Base-by-base conservation (phyloP, 2,329 filamentous ascomycete species). In the Trichoderma sp. region DNA sequence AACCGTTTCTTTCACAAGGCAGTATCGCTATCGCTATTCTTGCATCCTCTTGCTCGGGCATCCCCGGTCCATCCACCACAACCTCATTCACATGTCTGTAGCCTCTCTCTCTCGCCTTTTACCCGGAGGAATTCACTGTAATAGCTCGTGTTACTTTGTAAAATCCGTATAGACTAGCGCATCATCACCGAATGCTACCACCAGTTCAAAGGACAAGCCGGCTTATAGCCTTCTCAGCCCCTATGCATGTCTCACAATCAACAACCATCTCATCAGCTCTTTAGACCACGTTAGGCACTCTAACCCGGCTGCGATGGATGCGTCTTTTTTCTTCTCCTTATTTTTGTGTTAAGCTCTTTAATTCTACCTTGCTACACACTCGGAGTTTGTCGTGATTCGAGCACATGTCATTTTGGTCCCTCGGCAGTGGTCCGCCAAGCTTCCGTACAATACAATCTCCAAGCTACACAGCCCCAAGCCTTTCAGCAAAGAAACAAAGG, bases 171-270 rank as follows among this genome's bases (percentile, higher is more conserved):
- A 53, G n/a, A 53, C n/a, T 53, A 7, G 50, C 21, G 21, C 50
- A 24, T 53, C 50, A 53, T 53, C 50, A 24, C n/a, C 50, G 50
- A 53, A 11, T 50, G 11, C 45, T 6, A 50, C 45, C 18, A 50
- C 4, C 4, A 8, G n/a, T 53, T 11, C 45, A 5, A 12, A 53
- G 45, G 45, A 53, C n/a, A 53, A 5, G 45, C 45, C 45, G 16
- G 41, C 41, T 45, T 45, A 45, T 45, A 50, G 21, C 64, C n/a
- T 33, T 35, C 69, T 73, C 69, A 73, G 69, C 69, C 69, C 69
- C 69, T 73, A 65, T 73, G 69, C 60, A 73, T 73, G 69, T 73
- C 69, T 73, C 69, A 64, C 38, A 33, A 29, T 21, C 38, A 59
- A 69, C n/a, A 33, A 11, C 31, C 66, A 64, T 64, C 21, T 56